Base-by-base conservation (phyloP, 768 basidiomycete species). In the Amanita jacksonii region DNA sequence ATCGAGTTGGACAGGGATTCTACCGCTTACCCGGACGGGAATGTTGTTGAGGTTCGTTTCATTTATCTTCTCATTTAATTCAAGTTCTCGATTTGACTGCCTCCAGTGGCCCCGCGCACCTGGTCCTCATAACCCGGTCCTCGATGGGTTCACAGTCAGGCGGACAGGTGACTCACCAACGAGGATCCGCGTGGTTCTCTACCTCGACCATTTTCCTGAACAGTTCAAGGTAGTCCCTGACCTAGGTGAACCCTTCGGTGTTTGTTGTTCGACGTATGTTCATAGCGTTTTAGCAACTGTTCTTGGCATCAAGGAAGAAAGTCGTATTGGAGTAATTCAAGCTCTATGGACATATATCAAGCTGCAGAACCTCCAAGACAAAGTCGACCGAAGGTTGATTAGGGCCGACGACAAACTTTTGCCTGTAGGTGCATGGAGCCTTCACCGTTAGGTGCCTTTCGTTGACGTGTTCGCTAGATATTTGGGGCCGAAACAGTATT, bases 261-360 rank as follows among this genome's bases (percentile, higher is more conserved):
- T 47, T 13, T 38, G 13, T 30, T 28, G 27, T 45, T 27, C 12
- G 9, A 12, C 10, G 12, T 13, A 16, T 31, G 12, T 19, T 46
- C 22, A 49, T 56, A n/a, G 40, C 16, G 12, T 13, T 25, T 24
- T 25, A 20, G 83, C 69, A 1, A 69, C 67, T 35, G 59, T 91
- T 9, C 68, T 97, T 30, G 82, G 79, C 15, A 72, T 92, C 57
- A 83, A 85, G 52, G 86, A 96, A 57, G 90, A 88, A 22, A 89
- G 85, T 27, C 75, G 88, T 22, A 67, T 82, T 18, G 87, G 84
- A 5, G 76, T 88, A 13, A 73, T 94, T 13, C 81, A 88, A 45
- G 76, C 85, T 0, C 58, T 96, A 8, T 98, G 93, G 93, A 87
- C 85, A 54, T 91, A 93, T 53, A 85, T 96, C 64, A 94, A 92